phyloP scores from a whole-genome alignment of 176 grass and related monocot species.

The Hsuehochloa calcarea region DNA sequence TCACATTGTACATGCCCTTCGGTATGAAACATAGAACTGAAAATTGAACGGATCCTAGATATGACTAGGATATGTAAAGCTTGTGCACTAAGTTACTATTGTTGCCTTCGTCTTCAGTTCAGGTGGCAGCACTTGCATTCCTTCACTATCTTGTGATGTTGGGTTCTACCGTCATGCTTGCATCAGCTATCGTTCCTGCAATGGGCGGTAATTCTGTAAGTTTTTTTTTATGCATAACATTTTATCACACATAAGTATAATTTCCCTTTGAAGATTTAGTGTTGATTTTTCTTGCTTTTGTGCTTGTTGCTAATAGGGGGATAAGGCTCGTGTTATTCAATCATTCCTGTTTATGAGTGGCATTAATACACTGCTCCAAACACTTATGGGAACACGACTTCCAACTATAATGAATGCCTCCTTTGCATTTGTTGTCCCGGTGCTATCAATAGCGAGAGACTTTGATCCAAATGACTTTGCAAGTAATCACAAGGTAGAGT shows the following conservation, averaged over 20 bases:
- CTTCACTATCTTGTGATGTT: conserved; percentile 95
- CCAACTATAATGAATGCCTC: conserved; percentile 92
- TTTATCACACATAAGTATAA: not conserved
- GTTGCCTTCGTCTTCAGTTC: conserved; percentile 56
- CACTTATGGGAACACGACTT: conserved; percentile 76
- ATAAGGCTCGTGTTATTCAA: conserved; percentile 93
- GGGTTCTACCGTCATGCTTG: conserved; percentile 86
- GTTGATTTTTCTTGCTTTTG: conserved; percentile 13
- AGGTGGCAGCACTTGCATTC: conserved; percentile 73
- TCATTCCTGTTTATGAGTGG: conserved; percentile 88
- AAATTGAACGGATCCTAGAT: conserved; percentile 7
- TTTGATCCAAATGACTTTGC: conserved; percentile 24
- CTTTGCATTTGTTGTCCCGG: conserved; percentile 82
- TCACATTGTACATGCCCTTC: too few relatives aligned
- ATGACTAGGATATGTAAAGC: conserved; percentile 7
- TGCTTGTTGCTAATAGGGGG: conserved; percentile 53
- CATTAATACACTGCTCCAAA: conserved; percentile 95
- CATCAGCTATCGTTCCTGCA: conserved; percentile 71
- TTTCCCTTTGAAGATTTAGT: conserved; percentile 32
- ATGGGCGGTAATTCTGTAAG: conserved; percentile 87
- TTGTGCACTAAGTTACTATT: conserved; percentile 14
- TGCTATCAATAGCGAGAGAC: conserved; percentile 78
- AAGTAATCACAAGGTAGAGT: conserved; percentile 63
- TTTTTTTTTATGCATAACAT: not conserved
- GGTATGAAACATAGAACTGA: not conserved